These are phyloP conservation scores for Neolentinus lepideus DNA, from an alignment of 1,284 basidiomycete species.

Conservation along the genomic window DNA sequence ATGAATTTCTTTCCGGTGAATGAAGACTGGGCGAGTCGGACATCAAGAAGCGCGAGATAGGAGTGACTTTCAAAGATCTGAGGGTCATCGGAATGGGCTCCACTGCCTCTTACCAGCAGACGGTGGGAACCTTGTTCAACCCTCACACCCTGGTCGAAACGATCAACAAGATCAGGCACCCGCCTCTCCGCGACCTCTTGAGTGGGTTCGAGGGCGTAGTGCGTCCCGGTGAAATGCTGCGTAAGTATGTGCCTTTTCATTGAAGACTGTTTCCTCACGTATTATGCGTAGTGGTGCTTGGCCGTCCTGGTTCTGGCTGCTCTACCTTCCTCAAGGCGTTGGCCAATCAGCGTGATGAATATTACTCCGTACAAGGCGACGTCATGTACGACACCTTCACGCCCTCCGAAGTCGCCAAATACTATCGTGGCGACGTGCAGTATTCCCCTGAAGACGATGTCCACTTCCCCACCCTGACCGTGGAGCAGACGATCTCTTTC, in stretches of 20 bases:
- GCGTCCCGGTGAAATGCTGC: slow-evolving; percentile 55
- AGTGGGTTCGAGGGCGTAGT: slow-evolving; percentile 42
- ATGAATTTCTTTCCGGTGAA: background rate
- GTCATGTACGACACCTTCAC: slow-evolving; percentile 64
- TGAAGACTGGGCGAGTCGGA: slow-evolving; percentile 19
- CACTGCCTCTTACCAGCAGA: slow-evolving; percentile 30
- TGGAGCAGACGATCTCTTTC: slow-evolving; percentile 59
- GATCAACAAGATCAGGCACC: slow-evolving; percentile 25
- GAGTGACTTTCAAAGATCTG: slow-evolving; percentile 27
- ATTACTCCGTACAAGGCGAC: slow-evolving; percentile 51
- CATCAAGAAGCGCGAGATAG: slow-evolving; percentile 25
- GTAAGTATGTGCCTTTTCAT: slow-evolving; percentile 23
- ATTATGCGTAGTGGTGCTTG: slow-evolving; percentile 41
- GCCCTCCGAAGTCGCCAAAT: slow-evolving; percentile 40
- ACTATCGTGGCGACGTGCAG: slow-evolving; percentile 60
- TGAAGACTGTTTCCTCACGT: slow-evolving; percentile 1
- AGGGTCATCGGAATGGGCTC: slow-evolving; percentile 27
- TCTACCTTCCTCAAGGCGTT: slow-evolving; percentile 68
- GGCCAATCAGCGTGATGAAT: slow-evolving; percentile 61
- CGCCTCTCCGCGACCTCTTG: slow-evolving; percentile 37
- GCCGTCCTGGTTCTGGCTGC: slow-evolving; percentile 68
- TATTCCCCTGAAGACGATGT: slow-evolving; percentile 70
- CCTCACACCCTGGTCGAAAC: slow-evolving; percentile 21
- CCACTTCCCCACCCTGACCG: slow-evolving; percentile 72
- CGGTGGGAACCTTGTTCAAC: slow-evolving; percentile 33